Conservation (phyloP, 2,329 filamentous ascomycete species). For the Bipolaris gigantea region DNA sequence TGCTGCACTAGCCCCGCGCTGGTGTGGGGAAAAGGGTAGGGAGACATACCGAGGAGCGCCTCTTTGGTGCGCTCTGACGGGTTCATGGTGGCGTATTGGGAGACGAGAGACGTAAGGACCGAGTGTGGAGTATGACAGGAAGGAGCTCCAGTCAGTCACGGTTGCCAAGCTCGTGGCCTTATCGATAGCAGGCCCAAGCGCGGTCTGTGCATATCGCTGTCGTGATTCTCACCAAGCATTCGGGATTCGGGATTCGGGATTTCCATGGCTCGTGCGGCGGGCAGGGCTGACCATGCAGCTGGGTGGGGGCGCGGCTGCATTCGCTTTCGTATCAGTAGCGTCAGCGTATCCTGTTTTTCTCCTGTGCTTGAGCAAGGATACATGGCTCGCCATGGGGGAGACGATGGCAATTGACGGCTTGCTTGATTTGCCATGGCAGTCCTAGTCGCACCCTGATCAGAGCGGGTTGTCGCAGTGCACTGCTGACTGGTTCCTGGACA, state of each 20-base stretch:
- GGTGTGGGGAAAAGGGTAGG: neutral
- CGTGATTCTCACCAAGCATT: neutral
- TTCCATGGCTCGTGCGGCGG: neutral
- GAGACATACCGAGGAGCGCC: slow-evolving; percentile 40
- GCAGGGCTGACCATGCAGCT: no score
- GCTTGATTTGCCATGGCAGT: neutral
- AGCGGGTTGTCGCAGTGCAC: slow-evolving; percentile 1
- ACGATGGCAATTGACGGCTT: neutral
- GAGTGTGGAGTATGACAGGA: slow-evolving; percentile 1
- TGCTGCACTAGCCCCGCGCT: neutral
- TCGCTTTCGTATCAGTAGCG: neutral
- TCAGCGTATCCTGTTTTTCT: no score
- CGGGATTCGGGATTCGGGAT: neutral
- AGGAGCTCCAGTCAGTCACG: neutral
- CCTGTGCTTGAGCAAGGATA: neutral
- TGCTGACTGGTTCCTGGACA: neutral
- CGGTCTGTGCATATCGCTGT: neutral
- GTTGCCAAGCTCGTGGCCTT: neutral
- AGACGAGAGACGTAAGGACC: neutral
- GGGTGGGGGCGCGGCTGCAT: no score
- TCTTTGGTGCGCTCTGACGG: slow-evolving; percentile 48
- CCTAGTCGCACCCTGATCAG: neutral
- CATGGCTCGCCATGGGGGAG: neutral
- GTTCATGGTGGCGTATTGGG: slow-evolving; percentile 40
- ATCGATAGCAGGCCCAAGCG: slow-evolving; percentile 2